Evolutionary conservation across 169 alveolate genomes (phyloP).

Genomic region (Eimeria maxima): DNA sequence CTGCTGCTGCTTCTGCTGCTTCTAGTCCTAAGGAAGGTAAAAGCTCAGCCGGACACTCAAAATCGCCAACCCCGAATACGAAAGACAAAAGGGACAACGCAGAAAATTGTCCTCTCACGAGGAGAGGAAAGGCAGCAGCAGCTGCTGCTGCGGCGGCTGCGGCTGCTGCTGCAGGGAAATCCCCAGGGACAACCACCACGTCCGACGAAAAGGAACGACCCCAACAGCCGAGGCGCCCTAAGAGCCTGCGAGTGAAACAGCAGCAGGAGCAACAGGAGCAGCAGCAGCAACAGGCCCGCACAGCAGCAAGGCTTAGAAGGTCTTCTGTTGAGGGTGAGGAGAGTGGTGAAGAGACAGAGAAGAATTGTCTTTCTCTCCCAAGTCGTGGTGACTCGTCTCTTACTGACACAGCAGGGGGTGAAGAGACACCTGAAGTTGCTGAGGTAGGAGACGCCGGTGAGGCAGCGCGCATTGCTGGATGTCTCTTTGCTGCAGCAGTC

Average conservation of each 20-base stretch:
- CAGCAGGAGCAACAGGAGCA: conserved; percentile 48
- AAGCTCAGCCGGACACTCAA: conserved; percentile 11
- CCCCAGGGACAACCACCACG: not conserved
- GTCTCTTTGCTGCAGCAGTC: conserved; percentile 18
- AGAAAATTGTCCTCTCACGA: not conserved
- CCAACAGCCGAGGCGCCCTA: not conserved
- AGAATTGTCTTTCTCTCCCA: not conserved
- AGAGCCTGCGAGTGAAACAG: not conserved
- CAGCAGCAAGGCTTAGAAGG: too few relatives aligned
- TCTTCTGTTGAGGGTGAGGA: not conserved
- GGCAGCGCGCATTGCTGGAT: not conserved
- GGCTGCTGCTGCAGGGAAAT: not conserved
- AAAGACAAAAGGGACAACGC: not conserved
- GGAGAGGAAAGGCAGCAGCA: conserved; percentile 22
- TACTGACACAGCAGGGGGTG: not conserved
- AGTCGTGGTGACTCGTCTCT: too few relatives aligned
- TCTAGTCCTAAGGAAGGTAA: not conserved
- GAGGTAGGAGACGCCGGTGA: conserved; percentile 57
- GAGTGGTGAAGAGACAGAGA: not conserved
- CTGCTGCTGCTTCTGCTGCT: too few relatives aligned
- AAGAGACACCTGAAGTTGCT: not conserved
- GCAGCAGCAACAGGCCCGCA: not conserved
- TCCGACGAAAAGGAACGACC: not conserved
- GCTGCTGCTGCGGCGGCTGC: conserved; percentile 14
- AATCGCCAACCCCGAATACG: not conserved